Evolutionary conservation across 495 filamentous ascomycete genomes (phyloP), one percentile per base, ranked within the genome.

Genomic region (Daldinia concentrica): DNA sequence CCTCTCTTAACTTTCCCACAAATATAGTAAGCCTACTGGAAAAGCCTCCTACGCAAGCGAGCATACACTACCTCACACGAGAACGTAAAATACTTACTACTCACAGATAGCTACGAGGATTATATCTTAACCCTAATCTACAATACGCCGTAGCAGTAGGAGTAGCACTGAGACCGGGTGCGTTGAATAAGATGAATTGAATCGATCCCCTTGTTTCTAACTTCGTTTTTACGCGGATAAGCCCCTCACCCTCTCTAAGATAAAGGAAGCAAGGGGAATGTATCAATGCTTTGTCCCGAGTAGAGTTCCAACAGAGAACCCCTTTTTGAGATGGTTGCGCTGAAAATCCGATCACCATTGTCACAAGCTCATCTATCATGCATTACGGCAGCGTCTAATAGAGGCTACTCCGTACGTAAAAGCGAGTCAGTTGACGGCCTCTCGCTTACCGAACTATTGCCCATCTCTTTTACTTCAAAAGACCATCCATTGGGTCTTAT

Each of bases 331-430:
- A 54, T 27, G 37, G 36, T 48, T 26, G 51, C 56, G 48, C 14
- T 45, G 64, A 64, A 57, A 55, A 19, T 45, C 30, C 34, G 60
- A 64, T 56, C 64, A 57, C 60, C 37, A 64, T 51, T 58, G 51
- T 58, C 69, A 64, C 64, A 64, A 68, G 48, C 60, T n/a, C 7
- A 39, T 32, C 32, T 58, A 52, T 39, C 32, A 34, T 58, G 36
- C 50, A 24, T 58, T 50, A 58, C 29, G 56, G 50, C 61, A 41
- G 45, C 58, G 64, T 52, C 51, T n/a, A 34, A 58, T 59, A 64
- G 19, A 52, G 59, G 59, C 64, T 64, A 62, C 29, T 73, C 65
- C 70, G 65, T 73, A 73, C 70, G 65, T 73, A 69, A 69, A 27
- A 27, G 56, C 62, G 64, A 37, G 66, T 73, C 71, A 73, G 71